Conservation (phyloP, 1,284 basidiomycete species). For the Apiotrichum laibachii region DNA sequence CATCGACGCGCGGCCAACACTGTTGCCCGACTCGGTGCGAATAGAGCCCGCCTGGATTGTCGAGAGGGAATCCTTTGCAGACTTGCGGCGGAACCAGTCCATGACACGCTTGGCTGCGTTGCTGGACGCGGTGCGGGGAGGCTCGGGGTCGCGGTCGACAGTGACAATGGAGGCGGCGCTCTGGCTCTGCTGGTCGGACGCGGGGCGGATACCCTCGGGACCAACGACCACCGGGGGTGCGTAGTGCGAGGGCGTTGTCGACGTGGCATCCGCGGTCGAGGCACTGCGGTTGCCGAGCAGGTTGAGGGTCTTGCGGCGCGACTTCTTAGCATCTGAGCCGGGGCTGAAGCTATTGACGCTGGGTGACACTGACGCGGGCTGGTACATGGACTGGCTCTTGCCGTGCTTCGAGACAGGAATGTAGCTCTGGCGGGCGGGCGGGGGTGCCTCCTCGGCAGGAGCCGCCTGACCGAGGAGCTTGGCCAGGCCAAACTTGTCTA, state of each 20-base stretch:
- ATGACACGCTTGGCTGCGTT: slow-evolving; percentile 61
- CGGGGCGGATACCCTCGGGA: slow-evolving; percentile 25
- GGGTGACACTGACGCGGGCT: neutral
- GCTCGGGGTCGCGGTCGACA: slow-evolving; percentile 31
- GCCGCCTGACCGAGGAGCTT: slow-evolving; percentile 57
- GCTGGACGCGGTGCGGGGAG: slow-evolving; percentile 47
- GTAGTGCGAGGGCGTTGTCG: slow-evolving; percentile 7
- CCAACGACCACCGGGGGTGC: slow-evolving; percentile 19
- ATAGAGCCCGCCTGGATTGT: slow-evolving; percentile 27
- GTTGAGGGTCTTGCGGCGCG: slow-evolving; percentile 37
- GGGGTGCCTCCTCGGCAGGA: neutral
- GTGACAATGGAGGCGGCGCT: slow-evolving; percentile 41
- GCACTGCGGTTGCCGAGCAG: slow-evolving; percentile 22
- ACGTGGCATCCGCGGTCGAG: slow-evolving; percentile 8
- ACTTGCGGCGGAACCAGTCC: slow-evolving; percentile 63
- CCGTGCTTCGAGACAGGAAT: slow-evolving; percentile 14
- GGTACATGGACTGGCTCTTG: slow-evolving; percentile 16
- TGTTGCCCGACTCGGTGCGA: slow-evolving; percentile 21
- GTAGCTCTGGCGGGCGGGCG: slow-evolving; percentile 1
- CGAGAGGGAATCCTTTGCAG: slow-evolving; percentile 47
- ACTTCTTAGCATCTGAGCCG: slow-evolving; percentile 32
- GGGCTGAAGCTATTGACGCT: slow-evolving; percentile 8
- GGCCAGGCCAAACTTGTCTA: slow-evolving; percentile 71
- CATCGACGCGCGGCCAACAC: neutral
- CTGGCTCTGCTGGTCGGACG: slow-evolving; percentile 25